phyloP scores from a whole-genome alignment of 2,329 filamentous ascomycete species.

The Neurospora sp. region DNA sequence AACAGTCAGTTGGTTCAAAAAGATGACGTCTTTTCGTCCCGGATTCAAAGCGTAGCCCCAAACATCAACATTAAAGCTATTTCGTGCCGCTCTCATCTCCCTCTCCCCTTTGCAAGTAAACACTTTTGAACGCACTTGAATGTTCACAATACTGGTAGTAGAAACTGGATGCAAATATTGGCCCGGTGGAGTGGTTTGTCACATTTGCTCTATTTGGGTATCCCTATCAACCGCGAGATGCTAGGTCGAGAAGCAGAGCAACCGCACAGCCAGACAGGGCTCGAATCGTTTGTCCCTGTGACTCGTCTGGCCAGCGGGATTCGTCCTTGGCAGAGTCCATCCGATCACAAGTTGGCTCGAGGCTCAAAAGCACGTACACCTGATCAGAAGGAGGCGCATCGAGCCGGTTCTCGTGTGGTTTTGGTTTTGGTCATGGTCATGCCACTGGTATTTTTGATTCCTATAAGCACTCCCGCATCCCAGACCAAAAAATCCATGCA shows the following conservation, averaged over 20 bases:
- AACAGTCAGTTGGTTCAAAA: not conserved
- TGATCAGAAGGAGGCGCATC: not conserved
- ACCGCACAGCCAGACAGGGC: not conserved
- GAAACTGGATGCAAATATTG: not conserved
- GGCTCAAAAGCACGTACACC: not conserved
- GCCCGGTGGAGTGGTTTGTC: not conserved
- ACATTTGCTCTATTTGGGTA: not conserved
- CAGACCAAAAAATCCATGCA: constrained; percentile 23
- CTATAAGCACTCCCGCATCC: constrained; percentile 25
- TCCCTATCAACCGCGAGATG: not conserved
- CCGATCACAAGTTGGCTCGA: not conserved
- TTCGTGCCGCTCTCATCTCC: not conserved
- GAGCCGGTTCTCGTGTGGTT: not conserved
- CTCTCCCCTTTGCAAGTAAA: not conserved
- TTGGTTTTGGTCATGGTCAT: constrained; percentile 12
- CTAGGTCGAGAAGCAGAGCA: not conserved
- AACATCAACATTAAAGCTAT: not conserved
- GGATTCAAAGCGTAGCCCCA: not conserved
- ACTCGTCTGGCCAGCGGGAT: not conserved
- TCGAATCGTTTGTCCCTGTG: not conserved
- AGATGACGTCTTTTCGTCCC: not conserved
- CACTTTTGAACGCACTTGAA: not conserved
- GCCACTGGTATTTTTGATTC: constrained; percentile 25
- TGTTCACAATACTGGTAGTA: not conserved
- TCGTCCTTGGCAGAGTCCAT: not conserved